A percentile compares a stretch with the other conserved stretches of the same genome.
Conservation (phyloP, 257 asterid species). For the Linaria vulgaris region DNA sequence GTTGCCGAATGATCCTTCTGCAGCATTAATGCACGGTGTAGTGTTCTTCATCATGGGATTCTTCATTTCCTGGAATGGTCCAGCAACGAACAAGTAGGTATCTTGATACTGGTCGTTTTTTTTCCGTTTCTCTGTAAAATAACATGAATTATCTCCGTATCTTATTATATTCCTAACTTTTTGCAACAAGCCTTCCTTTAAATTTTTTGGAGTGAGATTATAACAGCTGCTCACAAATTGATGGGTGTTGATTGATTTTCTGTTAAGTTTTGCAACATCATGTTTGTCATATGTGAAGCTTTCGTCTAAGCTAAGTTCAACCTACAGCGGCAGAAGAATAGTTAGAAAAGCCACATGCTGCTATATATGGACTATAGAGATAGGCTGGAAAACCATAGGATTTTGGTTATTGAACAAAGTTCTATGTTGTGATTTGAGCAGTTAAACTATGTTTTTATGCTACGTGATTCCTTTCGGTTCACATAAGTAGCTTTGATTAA, state of each 20-base stretch:
- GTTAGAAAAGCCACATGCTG: too few relatives aligned
- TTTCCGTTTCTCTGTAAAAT: neutral
- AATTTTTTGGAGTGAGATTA: neutral
- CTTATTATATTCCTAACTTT: too few relatives aligned
- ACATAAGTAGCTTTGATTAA: too few relatives aligned
- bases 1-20: slow-evolving; percentile 72
- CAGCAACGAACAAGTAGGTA: slow-evolving; percentile 84
- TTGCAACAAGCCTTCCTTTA: neutral
- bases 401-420: too few relatives aligned
- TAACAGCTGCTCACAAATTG: neutral
- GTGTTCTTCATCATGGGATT: slow-evolving; percentile 75
- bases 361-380: too few relatives aligned
- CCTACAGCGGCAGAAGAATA: too few relatives aligned
- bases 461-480: neutral
- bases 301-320: too few relatives aligned
- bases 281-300: too few relatives aligned
- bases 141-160: neutral
- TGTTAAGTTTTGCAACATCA: too few relatives aligned
- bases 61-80: slow-evolving; percentile 72
- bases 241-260: too few relatives aligned
- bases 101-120: neutral
- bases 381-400: too few relatives aligned
- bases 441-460: neutral
- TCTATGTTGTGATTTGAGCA: too few relatives aligned
- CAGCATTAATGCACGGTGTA: slow-evolving; percentile 52